Evolutionary conservation across 2,329 filamentous ascomycete species (phyloP), one percentile per base, ranked within the genome.

Genomic region (Fusarium buharicum): DNA sequence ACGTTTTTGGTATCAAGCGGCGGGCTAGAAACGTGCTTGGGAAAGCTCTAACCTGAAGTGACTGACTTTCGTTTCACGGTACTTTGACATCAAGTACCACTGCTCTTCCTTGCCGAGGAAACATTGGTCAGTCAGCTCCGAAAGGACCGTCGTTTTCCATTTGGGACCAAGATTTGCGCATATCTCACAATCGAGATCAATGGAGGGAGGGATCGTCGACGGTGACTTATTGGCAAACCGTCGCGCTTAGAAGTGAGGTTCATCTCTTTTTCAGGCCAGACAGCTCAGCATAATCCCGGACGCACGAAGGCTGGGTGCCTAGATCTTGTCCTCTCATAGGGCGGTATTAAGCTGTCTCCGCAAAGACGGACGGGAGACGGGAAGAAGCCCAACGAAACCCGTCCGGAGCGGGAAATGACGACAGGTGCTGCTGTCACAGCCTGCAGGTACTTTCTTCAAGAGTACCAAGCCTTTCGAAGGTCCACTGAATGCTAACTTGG

Each of bases 1-100:
- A 69, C 67, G 67, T 59, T 69, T 69, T 67, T 61, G 67, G 67
- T 56, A 68, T 68, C 47, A 55, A 64, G 64, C 48, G 51, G 46
- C 51, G 44, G 34, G 62, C 67, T 69, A 57, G 53, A 62, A 59
- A 66, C 62, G 49, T 69, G 58, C 64, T 51, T 60, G 62, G 64
- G 49, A 61, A 46, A 62, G 44, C 40, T 50, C 62, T 58, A 64
- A 59, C 55, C 59, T 41, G n/a, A 62, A 63, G 48, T 55, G 45
- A 62, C 62, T 59, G 56, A 22, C 46, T 59, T 61, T 65, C 46
- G 62, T 62, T 66, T 65, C 62, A 66, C 24, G 57, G 57, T 65
- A 65, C 62, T 48, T 65, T 30, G 38, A 39, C 37, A 40, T 20
- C 48, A 63, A 50, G 62, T 65, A 66, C 44, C 52, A 43, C 48